Conservation (phyloP, 2,329 filamentous ascomycete genomes). For the Dichotomopilus funicola region DNA sequence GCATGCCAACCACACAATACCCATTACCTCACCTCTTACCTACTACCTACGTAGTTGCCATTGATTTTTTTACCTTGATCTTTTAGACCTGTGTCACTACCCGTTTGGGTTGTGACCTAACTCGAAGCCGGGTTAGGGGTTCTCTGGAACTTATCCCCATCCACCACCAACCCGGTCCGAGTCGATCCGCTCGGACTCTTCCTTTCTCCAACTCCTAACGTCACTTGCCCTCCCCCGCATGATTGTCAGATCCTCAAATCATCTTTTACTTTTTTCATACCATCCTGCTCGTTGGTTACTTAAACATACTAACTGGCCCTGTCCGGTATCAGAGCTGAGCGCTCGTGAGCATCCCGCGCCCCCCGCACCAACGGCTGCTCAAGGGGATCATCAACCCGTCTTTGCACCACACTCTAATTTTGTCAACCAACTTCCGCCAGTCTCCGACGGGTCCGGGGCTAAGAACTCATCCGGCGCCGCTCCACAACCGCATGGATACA, state of each 20-base stretch:
- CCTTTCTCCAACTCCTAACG: background rate
- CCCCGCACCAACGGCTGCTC: slow-evolving; percentile 5
- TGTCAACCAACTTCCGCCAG: slow-evolving; percentile 12
- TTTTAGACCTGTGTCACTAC: no score
- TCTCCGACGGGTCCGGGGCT: slow-evolving; percentile 2
- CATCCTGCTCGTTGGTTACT: background rate
- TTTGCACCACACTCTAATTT: slow-evolving; percentile 10
- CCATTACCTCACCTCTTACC: no score
- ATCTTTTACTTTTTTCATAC: background rate
- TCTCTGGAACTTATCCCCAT: background rate
- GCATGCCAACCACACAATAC: no score
- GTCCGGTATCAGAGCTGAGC: slow-evolving; percentile 10
- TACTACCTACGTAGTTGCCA: no score
- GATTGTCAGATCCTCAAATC: background rate
- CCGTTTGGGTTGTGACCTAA: no score
- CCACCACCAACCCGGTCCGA: background rate
- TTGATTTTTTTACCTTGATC: no score
- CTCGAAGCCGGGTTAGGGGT: background rate
- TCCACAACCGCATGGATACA: slow-evolving; percentile 39
- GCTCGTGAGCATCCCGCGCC: slow-evolving; percentile 13
- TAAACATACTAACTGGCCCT: slow-evolving; percentile 15
- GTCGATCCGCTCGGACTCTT: slow-evolving; percentile 2
- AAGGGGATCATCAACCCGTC: slow-evolving; percentile 10
- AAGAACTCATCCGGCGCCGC: slow-evolving; percentile 16
- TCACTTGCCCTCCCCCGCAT: background rate